Evolutionary conservation across 2,329 filamentous ascomycete genomes (phyloP), one percentile per base, ranked within the genome.

Genomic region (Arthrinium puccinioides): DNA sequence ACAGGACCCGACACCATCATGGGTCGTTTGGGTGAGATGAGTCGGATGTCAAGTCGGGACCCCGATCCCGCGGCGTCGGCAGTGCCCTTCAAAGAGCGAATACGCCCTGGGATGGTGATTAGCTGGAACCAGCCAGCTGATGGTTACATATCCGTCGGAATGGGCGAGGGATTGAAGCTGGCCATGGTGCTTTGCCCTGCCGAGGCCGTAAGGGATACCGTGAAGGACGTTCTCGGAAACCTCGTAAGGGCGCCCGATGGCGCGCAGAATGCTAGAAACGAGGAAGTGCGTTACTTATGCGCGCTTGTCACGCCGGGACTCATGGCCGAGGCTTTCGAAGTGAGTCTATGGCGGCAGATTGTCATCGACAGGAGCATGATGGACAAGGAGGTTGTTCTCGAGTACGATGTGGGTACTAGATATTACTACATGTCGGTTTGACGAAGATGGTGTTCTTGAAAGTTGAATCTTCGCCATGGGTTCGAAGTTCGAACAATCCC

Each of bases 361-460:
- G 50, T 61, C 4, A 46, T 66, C 2, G 40, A 44, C 14, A 45
- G 57, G 5, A 50, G 55, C 1, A 33, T 47, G 41, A 68, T 70
- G 63, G 53, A 60, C 25, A 46, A 41, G 0, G 66, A 69, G 48
- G 57, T 68, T 4, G 40, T 66, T 21, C 41, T 69, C 9, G 63
- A 69, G 44, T 69, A 66, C 43, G 65, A 69, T 45, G 38, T 49
- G 3, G 57, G 45, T 7, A 64, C 64, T n/a, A 50, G 66, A 37
- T 68, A 65, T 36, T 68, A 66, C 44, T 63, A 66, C 30, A 49
- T 59, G 6, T 37, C n/a, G n/a, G n/a, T n/a, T n/a, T n/a, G n/a
- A n/a, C n/a, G n/a, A n/a, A n/a, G n/a, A n/a, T n/a, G n/a, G n/a
- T n/a, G n/a, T n/a, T n/a, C n/a, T n/a, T n/a, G n/a, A n/a, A n/a